A percentile compares a stretch with the other conserved stretches of the same genome.
phyloP scores from a whole-genome alignment of 345 rosid species.

The Lepidium sativum region DNA sequence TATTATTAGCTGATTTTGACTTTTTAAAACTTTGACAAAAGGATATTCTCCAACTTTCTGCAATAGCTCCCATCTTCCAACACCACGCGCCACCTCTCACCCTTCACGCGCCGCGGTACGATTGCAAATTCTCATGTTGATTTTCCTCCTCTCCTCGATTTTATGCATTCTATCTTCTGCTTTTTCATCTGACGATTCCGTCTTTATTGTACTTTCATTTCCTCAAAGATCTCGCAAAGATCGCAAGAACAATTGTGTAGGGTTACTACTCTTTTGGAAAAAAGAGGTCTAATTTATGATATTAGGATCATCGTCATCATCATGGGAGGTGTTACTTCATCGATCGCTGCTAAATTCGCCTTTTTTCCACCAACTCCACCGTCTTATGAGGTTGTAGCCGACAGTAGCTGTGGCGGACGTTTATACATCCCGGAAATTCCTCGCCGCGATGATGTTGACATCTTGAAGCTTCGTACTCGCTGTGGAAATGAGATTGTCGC shows the following conservation, averaged over 20 bases:
- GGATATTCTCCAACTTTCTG: not conserved
- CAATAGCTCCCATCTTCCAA: not conserved
- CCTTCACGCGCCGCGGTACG: conserved; percentile 17
- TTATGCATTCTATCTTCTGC: not conserved
- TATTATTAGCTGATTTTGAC: conserved; percentile 11
- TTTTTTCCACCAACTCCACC: conserved; percentile 97
- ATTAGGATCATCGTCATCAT: not conserved
- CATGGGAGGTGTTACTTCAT: conserved; percentile 97
- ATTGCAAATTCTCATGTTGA: not conserved
- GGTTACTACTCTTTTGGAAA: not conserved
- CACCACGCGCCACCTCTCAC: conserved; percentile 22
- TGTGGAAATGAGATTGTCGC: conserved; percentile 78
- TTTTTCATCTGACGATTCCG: not conserved
- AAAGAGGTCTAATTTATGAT: conserved; percentile 25
- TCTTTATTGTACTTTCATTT: not conserved
- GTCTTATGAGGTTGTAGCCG: conserved; percentile 48
- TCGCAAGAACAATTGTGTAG: not conserved
- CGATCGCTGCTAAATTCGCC: conserved; percentile 96
- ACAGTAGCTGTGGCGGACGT: conserved; percentile 38
- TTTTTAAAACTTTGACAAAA: conserved; percentile 4
- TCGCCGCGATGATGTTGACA: conserved; percentile 55
- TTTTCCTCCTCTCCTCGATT: not conserved
- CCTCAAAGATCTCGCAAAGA: not conserved
- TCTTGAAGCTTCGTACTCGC: conserved; percentile 69
- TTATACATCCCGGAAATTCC: conserved; percentile 53